Percentiles rank a stretch among this genome's conserved stretches.
Conservation (phyloP, 2,329 filamentous ascomycete genomes). For the Cladorrhinum sp. region DNA sequence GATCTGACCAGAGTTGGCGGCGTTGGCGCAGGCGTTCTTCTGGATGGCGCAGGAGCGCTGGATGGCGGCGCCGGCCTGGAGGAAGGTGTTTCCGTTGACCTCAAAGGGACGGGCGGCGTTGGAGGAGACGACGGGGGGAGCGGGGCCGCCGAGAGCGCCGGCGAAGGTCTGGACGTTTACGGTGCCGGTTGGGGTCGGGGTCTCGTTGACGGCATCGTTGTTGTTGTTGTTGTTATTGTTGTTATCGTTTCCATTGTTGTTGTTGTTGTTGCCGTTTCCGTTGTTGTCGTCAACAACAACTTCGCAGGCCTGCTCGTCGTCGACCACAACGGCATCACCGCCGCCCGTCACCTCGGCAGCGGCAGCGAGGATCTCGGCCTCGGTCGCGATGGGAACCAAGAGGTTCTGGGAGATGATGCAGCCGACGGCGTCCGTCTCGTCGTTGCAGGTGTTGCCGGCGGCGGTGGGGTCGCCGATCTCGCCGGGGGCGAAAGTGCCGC, state of each 20-base stretch:
- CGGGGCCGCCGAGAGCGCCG: conserved; percentile 40
- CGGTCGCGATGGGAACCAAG: conserved; percentile 51
- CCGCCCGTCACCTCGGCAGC: conserved; percentile 35
- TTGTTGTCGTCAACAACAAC: conserved; percentile 23
- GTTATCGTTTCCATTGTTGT: conserved; percentile 11
- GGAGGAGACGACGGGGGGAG: conserved; percentile 41
- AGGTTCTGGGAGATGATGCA: conserved; percentile 56
- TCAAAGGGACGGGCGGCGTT: conserved; percentile 42
- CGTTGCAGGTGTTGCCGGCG: conserved; percentile 54
- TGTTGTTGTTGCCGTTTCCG: conserved; percentile 17
- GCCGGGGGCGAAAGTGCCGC: conserved; percentile 62
- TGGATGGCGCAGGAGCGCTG: conserved; percentile 49
- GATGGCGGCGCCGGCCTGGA: conserved; percentile 43
- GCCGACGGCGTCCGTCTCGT: conserved; percentile 45
- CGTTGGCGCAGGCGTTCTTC: conserved; percentile 49
- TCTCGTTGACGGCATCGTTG: conserved; percentile 5
- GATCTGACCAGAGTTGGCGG: conserved; percentile 43
- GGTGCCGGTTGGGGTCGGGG: conserved; percentile 17
- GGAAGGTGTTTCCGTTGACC: conserved; percentile 56
- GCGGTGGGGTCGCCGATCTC: conserved; percentile 37
- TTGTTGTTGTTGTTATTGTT: conserved; percentile 8
- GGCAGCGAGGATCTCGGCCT: conserved; percentile 52
- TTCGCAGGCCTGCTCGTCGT: conserved; percentile 1
- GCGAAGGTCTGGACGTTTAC: conserved; percentile 46
- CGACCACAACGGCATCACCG: conserved; percentile 16